Evolutionary conservation across 2,329 filamentous ascomycete genomes (phyloP).

Genomic region (Colletotrichum salicis): DNA sequence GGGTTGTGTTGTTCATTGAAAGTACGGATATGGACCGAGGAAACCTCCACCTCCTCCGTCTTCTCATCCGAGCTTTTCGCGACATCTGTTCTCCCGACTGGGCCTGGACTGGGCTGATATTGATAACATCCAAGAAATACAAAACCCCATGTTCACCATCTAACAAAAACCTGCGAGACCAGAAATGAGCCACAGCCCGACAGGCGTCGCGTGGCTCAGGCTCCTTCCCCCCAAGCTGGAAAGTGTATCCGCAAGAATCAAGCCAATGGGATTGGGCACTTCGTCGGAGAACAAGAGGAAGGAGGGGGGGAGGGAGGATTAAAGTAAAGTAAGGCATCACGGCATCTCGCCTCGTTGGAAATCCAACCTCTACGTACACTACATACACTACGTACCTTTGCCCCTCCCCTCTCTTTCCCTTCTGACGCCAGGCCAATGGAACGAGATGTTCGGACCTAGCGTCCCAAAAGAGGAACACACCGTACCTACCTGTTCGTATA

Average conservation of each 20-base stretch:
- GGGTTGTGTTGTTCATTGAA: neutral
- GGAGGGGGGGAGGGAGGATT: neutral
- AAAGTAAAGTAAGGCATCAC: neutral
- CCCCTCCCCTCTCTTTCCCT: neutral
- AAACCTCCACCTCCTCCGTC: neutral
- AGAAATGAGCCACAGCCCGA: neutral
- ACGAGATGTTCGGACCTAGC: slow-evolving; percentile 19
- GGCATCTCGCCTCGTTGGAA: slow-evolving; percentile 11
- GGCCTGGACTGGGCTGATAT: neutral
- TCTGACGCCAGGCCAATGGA: slow-evolving; percentile 14
- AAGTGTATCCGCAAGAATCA: too few relatives aligned
- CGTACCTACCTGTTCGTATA: neutral
- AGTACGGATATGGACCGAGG: neutral
- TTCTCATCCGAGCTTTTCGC: neutral
- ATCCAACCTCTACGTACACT: neutral
- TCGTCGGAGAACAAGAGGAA: neutral
- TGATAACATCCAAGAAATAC: neutral
- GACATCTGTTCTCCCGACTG: neutral
- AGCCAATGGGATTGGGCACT: slow-evolving; percentile 6
- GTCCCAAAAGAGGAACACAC: slow-evolving; percentile 18
- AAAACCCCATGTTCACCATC: neutral
- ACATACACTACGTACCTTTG: too few relatives aligned
- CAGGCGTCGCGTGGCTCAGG: neutral
- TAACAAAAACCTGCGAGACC: neutral
- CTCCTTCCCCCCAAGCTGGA: neutral